Evolutionary conservation across 495 filamentous ascomycete genomes (phyloP).

Genomic region (Penicillium psychrofluorescens): DNA sequence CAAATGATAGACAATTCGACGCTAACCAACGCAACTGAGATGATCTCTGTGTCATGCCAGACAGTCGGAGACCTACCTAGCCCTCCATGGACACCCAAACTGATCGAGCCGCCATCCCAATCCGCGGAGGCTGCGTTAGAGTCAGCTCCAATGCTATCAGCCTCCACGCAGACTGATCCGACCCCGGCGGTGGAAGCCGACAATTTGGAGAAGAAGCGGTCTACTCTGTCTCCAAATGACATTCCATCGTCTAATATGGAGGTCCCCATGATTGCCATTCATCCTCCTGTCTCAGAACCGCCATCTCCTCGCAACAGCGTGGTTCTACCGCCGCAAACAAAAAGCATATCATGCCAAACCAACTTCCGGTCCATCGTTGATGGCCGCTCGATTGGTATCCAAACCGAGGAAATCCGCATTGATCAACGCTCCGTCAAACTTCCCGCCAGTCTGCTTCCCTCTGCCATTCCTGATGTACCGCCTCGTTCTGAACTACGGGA

Average conservation of each 20-base stretch:
- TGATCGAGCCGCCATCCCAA: conserved; percentile 22
- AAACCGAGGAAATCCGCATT: conserved; percentile 82
- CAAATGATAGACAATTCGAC: conserved; percentile 23
- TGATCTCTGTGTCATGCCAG: conserved; percentile 68
- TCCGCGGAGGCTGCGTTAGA: conserved; percentile 5
- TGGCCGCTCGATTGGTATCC: conserved; percentile 51
- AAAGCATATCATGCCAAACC: conserved; percentile 51
- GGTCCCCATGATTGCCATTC: conserved; percentile 59
- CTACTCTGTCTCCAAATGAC: conserved; percentile 12
- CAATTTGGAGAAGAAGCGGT: conserved; percentile 4
- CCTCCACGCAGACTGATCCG: conserved; percentile 66
- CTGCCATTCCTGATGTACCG: conserved; percentile 44
- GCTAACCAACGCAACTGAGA: conserved; percentile 31
- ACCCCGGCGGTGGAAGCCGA: conserved; percentile 3
- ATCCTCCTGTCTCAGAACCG: conserved; percentile 58
- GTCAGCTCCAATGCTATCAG: conserved; percentile 36
- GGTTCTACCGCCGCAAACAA: conserved; percentile 58
- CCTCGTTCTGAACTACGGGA: conserved; percentile 14
- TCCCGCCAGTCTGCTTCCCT: conserved; percentile 70
- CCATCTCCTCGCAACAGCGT: conserved; percentile 52
- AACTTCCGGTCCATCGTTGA: conserved; percentile 27
- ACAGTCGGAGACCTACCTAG: conserved; percentile 60
- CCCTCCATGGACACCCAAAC: conserved; percentile 60
- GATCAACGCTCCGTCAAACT: conserved; percentile 67
- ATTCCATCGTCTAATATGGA: conserved; percentile 19